Percentiles rank a stretch among this genome's conserved stretches.
Conservation (phyloP, 352 stramenopile genomes). For the Phytophthora foliorum region DNA sequence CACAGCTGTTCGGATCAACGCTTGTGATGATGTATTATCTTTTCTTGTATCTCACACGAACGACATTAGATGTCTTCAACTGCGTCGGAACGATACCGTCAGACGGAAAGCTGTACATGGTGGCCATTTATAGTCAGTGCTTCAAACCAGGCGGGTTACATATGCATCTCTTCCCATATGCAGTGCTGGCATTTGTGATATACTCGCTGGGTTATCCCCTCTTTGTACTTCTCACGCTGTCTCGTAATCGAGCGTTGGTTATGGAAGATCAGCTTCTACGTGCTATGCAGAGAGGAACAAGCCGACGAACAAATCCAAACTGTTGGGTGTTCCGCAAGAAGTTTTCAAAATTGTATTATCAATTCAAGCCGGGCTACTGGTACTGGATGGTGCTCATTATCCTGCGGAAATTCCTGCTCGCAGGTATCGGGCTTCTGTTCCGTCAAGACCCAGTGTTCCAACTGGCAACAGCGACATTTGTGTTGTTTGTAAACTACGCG, state of each 20-base stretch:
- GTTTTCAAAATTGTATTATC: slow-evolving; percentile 88
- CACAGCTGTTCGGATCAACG: slow-evolving; percentile 74
- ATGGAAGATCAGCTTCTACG: slow-evolving; percentile 77
- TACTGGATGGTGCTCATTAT: slow-evolving; percentile 90
- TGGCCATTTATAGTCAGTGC: slow-evolving; percentile 71
- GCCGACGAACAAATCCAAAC: slow-evolving; percentile 72
- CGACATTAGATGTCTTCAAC: slow-evolving; percentile 84
- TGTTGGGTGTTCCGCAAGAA: slow-evolving; percentile 81
- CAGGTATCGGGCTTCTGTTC: slow-evolving; percentile 74
- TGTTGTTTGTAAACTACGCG: slow-evolving; percentile 82
- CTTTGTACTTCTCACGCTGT: slow-evolving; percentile 74
- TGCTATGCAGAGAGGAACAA: slow-evolving; percentile 65
- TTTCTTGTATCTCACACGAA: slow-evolving; percentile 81
- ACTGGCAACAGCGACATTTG: slow-evolving; percentile 78
- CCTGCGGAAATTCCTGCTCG: slow-evolving; percentile 78
- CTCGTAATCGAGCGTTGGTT: slow-evolving; percentile 59
- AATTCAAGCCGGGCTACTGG: slow-evolving; percentile 87
- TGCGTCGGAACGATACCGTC: slow-evolving; percentile 70
- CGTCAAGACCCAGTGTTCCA: slow-evolving; percentile 79
- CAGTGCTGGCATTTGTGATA: slow-evolving; percentile 67
- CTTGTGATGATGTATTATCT: slow-evolving; percentile 89
- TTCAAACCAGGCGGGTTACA: slow-evolving; percentile 72
- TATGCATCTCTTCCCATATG: slow-evolving; percentile 69
- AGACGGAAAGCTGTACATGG: slow-evolving; percentile 80
- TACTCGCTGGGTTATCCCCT: slow-evolving; percentile 83